Base-by-base conservation (phyloP, 176 grass and related monocot species). In the Carex parvula region DNA sequence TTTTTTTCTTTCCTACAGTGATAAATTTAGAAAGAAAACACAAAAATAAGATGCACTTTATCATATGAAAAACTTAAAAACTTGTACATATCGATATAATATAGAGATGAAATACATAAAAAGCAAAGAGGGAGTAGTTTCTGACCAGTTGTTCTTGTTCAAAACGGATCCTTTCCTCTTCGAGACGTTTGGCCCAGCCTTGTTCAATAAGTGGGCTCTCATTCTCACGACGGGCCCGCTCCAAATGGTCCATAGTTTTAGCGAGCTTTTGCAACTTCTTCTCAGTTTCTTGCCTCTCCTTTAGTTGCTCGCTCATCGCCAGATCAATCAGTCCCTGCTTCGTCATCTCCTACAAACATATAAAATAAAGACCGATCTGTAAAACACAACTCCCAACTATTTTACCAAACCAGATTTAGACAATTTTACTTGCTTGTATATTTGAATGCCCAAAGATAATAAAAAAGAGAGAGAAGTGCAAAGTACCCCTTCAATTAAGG, bases 241-340 rank as follows among this genome's bases (percentile, higher is more conserved):
- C 96, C 46, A 95, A 75, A 84, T 99, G 78, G 87, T 99, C 96
- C 96, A 99, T 94, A 67, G 87, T 93, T 81, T 94, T 99, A 22
- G 90, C 93, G 17, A 91, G 72, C 70, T 88, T 91, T 70, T 87
- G 91, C 48, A 99, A 85, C 35, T 91, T 99, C 48, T 89, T 99
- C 52, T 99, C 96, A 85, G 84, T 26, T 65, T 99, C 96, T 73
- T 89, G 85, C n/a, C 93, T 88, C 79, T 89, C 90, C 24, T 95
- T 99, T 65, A 91, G 6, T 73, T 99, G 87, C 57, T 88, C 87
- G 6, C 41, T 89, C 67, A 89, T 26, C 21, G 88, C 81, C 64
- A 89, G 11, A 46, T 99, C 96, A 64, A 99, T 79, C 1, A 92
- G 20, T 1, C 59, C 44, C 86, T 99, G 83, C 88, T 95, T 99